Conservation (phyloP, 2,329 filamentous ascomycete species). For the Bipolaris oryzae region DNA sequence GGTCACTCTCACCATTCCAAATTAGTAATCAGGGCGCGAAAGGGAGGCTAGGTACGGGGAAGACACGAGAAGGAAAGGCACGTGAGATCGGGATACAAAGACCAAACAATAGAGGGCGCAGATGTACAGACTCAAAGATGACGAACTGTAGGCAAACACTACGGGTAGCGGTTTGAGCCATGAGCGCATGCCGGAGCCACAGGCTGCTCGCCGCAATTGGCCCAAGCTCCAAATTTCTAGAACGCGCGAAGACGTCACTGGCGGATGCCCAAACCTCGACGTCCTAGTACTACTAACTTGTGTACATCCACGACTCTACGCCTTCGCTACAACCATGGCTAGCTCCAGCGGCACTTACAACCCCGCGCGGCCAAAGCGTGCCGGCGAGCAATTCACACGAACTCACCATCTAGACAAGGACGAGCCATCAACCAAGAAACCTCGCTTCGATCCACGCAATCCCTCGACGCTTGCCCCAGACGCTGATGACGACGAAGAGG, state of each 20-base stretch:
- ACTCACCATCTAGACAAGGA: slow-evolving; percentile 68
- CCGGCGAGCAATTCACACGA: slow-evolving; percentile 79
- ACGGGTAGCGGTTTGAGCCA: slow-evolving; percentile 28
- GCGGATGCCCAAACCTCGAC: not conserved
- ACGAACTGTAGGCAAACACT: slow-evolving; percentile 20
- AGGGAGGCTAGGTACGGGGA: not conserved
- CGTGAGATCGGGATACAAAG: slow-evolving; percentile 21
- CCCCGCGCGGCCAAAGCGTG: slow-evolving; percentile 80
- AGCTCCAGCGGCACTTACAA: slow-evolving; percentile 37
- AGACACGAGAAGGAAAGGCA: not conserved
- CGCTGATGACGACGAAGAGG: slow-evolving; percentile 74
- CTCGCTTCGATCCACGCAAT: slow-evolving; percentile 93
- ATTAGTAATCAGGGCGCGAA: not conserved
- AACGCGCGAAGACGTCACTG: slow-evolving; percentile 23
- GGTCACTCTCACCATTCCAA: slow-evolving; percentile 42
- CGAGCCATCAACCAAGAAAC: slow-evolving; percentile 70
- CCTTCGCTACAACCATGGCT: slow-evolving; percentile 26
- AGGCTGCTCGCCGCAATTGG: slow-evolving; percentile 18
- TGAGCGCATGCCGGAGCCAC: slow-evolving; percentile 7
- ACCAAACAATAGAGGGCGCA: slow-evolving; percentile 17
- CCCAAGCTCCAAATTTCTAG: slow-evolving; percentile 27
- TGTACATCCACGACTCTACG: not conserved
- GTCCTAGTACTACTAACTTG: not conserved
- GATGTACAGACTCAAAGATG: slow-evolving; percentile 8
- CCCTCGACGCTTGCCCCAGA: slow-evolving; percentile 89